Base-by-base conservation (phyloP, 1,284 basidiomycete genomes). In the Mycosarcoma maydis region DNA sequence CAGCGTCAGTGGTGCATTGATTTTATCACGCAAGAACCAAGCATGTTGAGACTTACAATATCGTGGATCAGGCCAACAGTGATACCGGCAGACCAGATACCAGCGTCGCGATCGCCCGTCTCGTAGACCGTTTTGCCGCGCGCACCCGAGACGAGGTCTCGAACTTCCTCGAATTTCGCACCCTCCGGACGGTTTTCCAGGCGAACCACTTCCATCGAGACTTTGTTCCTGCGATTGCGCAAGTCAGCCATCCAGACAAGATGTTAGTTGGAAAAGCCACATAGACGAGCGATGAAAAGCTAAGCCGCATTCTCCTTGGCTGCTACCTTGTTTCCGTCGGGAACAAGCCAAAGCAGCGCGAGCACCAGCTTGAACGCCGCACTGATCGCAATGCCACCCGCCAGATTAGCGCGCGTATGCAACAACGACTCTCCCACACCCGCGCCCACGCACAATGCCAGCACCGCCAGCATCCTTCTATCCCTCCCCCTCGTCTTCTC, bases 21-120 rank as follows among this genome's bases (percentile, higher is more conserved):
- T n/a, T n/a, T n/a, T n/a, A n/a, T n/a, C n/a, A n/a, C n/a, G n/a
- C n/a, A n/a, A n/a, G n/a, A n/a, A n/a, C n/a, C n/a, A n/a, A n/a
- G n/a, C n/a, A n/a, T n/a, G n/a, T n/a, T n/a, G n/a, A n/a, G n/a
- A 77, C 76, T 73, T 60, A 77, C 76, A 46, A 92, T 88, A 80
- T 95, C 92, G 53, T 91, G 86, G 80, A 95, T 94, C 61, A 96
- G 83, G 1, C 93, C 94, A 53, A 92, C 80, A 13, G 85, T 84
- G 67, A 92, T 86, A n/a, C 92, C 90, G 11, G 89, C 89, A 41
- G 85, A 87, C 93, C 94, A 96, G 64, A 95, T 89, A 2, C 94
- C 94, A 67, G 89, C 88, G 68, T 97, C 91, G 0, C 88, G 84
- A 76, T 96, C 92, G 14, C 94, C 93, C 6, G 82, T 86, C 80